These are phyloP conservation scores for Santalum album DNA, from an alignment of 164 flowering plant genomes.

Conservation along the genomic window DNA sequence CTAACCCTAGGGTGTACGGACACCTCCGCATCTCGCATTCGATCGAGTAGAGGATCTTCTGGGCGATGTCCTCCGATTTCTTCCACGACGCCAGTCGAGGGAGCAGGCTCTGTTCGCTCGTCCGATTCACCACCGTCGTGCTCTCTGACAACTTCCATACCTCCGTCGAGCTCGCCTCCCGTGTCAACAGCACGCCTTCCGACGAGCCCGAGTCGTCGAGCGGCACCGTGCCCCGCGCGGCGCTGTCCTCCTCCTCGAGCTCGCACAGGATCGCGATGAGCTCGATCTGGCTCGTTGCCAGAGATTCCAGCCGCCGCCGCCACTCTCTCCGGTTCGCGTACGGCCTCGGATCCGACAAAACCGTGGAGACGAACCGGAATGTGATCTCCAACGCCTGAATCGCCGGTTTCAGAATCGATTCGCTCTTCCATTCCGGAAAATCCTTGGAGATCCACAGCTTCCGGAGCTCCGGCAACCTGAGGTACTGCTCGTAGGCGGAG, in stretches of 20 bases:
- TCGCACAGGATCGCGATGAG: slow-evolving; percentile 57
- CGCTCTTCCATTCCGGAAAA: slow-evolving; percentile 63
- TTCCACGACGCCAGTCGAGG: slow-evolving; percentile 80
- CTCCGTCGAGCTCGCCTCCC: slow-evolving; percentile 57
- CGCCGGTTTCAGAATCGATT: slow-evolving; percentile 60
- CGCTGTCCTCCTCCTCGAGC: slow-evolving; percentile 31
- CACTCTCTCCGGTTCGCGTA: slow-evolving; percentile 64
- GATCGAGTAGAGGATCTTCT: slow-evolving; percentile 50
- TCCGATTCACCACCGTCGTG: slow-evolving; percentile 40
- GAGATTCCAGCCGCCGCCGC: slow-evolving; percentile 59
- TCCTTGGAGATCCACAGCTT: slow-evolving; percentile 51
- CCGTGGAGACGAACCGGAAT: slow-evolving; percentile 69
- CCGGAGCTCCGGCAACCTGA: slow-evolving; percentile 59
- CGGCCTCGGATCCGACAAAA: slow-evolving; percentile 63
- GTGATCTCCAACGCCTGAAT: slow-evolving; percentile 76
- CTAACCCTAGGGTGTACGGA: slow-evolving; percentile 75
- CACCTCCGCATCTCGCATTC: slow-evolving; percentile 70
- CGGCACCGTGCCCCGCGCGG: slow-evolving; percentile 27
- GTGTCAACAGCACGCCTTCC: slow-evolving; percentile 35
- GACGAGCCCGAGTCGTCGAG: slow-evolving; percentile 40
- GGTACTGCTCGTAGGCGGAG: slow-evolving; percentile 60
- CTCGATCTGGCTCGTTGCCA: slow-evolving; percentile 50
- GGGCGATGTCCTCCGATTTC: slow-evolving; percentile 51
- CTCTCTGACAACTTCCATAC: slow-evolving; percentile 63
- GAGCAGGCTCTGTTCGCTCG: slow-evolving; percentile 69